Conservation (phyloP, 257 asterid species). For the Solanum gandarillasii region DNA sequence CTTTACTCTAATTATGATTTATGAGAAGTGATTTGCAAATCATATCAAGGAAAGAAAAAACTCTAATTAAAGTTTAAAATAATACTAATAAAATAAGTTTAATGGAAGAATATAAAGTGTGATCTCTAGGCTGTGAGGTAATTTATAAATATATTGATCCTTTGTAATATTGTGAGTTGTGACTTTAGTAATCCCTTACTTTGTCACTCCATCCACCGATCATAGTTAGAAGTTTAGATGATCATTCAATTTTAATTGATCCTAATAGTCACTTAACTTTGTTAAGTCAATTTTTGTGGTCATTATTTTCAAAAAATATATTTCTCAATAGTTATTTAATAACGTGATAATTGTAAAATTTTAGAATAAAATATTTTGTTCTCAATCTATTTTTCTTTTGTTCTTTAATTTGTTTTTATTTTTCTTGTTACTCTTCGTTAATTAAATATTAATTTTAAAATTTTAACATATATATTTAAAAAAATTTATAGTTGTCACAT, state of each 20-base stretch:
- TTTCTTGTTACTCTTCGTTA: not conserved
- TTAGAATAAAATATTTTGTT: not conserved
- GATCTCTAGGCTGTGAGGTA: not conserved
- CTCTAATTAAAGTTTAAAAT: not conserved
- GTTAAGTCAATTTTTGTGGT: not conserved
- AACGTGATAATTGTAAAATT: not conserved
- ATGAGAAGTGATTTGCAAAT: not conserved
- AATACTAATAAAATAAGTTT: not conserved
- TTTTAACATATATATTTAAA: too few relatives aligned
- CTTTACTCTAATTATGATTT: not conserved
- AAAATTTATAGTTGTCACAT: not conserved
- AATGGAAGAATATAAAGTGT: not conserved
- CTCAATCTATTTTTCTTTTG: too few relatives aligned
- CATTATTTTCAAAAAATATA: not conserved
- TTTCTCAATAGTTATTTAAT: not conserved
- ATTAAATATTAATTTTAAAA: too few relatives aligned
- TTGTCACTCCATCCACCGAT: not conserved
- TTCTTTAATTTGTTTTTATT: too few relatives aligned
- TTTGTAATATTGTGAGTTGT: not conserved
- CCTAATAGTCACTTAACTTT: not conserved
- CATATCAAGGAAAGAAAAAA: not conserved
- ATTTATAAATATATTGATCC: not conserved
- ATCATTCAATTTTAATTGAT: not conserved
- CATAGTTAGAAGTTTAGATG: not conserved
- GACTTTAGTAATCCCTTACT: not conserved